Evolutionary conservation across 2,329 filamentous ascomycete genomes (phyloP), one percentile per base, ranked within the genome.

Genomic region (Neonectria hederae): DNA sequence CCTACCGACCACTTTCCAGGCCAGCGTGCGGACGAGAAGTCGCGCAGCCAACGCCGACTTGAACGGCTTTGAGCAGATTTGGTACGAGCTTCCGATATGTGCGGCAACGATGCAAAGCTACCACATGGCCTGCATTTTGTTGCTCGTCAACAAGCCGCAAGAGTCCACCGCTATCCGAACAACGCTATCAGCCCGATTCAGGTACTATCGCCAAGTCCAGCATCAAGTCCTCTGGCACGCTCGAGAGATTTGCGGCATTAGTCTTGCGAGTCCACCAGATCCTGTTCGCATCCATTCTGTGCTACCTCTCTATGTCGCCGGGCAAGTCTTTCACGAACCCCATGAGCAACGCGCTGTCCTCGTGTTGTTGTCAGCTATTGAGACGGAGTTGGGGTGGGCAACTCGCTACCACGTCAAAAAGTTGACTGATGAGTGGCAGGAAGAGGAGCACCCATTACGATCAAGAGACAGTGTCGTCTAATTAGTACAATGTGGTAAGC

Each of bases 51-150:
- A 19, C n/a, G 17, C 17, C 9, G 38, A 42, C 38, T 42, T 42
- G 0, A 43, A 17, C 5, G 43, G n/a, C 4, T 86, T 84, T 74
- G 82, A 77, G 0, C 86, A 89, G 72, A 82, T 89, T 14, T 91
- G 89, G 87, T 90, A 89, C 74, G 83, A 84, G 56, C 80, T 87
- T 1, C 83, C 87, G 0, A 86, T 90, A 81, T 91, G 88, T 75
- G 87, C 86, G 0, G 87, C 88, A 3, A 87, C 87, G 1, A 90
- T 90, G 83, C 87, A 90, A 69, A 84, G 83, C 63, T 90, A 89
- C 68, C 86, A 90, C 70, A 90, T 90, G 79, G 87, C 86, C 1
- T 83, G 86, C 45, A 87, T 90, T 11, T 82, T 89, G 5, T 75
- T 91, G 0, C 80, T 89, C 13, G 82, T 89, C 66, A 89, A 90